phyloP scores from a whole-genome alignment of 1,284 basidiomycete genomes.

The Malassezia brasiliensis region DNA sequence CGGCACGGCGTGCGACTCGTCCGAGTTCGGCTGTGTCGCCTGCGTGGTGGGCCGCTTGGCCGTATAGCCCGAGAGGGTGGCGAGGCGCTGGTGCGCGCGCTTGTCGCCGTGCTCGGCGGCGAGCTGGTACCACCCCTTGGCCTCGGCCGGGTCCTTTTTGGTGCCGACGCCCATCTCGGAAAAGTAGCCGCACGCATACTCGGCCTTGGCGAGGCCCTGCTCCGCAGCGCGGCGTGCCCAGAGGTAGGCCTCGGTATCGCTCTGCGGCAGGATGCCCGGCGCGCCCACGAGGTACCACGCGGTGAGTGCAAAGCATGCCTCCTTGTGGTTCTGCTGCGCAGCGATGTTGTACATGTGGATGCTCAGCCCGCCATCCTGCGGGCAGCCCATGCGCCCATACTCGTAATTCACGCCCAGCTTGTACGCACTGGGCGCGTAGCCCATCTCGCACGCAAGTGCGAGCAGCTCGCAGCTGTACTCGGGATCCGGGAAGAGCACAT shows the following conservation, averaged over 20 bases:
- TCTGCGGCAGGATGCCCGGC: slow-evolving; percentile 90
- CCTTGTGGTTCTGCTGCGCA: slow-evolving; percentile 89
- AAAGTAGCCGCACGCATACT: slow-evolving; percentile 94
- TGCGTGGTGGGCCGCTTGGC: slow-evolving; percentile 17
- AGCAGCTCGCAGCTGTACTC: slow-evolving; percentile 90
- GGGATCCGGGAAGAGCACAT: slow-evolving; percentile 88
- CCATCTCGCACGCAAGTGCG: slow-evolving; percentile 86
- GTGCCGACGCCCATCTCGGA: slow-evolving; percentile 58
- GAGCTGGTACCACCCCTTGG: slow-evolving; percentile 72
- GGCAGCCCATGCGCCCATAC: slow-evolving; percentile 96
- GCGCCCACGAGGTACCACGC: slow-evolving; percentile 99
- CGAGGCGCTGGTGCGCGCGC: slow-evolving; percentile 74
- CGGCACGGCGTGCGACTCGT: slow-evolving; percentile 25
- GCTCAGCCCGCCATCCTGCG: slow-evolving; percentile 89
- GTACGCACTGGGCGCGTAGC: slow-evolving; percentile 91
- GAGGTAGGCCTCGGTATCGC: slow-evolving; percentile 85
- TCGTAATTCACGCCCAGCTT: slow-evolving; percentile 96
- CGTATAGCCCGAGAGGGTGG: slow-evolving; percentile 24
- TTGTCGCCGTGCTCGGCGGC: slow-evolving; percentile 92
- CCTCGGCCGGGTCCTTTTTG: slow-evolving; percentile 50
- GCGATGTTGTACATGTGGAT: slow-evolving; percentile 79
- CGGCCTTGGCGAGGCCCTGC: slow-evolving; percentile 46
- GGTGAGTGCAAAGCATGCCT: slow-evolving; percentile 93
- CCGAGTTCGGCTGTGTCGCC: slow-evolving; percentile 11
- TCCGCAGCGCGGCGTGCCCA: slow-evolving; percentile 48